These are phyloP conservation scores for Saccharomycopsis selenospora DNA, from an alignment of 805 yeast genomes.

Conservation along the genomic window DNA sequence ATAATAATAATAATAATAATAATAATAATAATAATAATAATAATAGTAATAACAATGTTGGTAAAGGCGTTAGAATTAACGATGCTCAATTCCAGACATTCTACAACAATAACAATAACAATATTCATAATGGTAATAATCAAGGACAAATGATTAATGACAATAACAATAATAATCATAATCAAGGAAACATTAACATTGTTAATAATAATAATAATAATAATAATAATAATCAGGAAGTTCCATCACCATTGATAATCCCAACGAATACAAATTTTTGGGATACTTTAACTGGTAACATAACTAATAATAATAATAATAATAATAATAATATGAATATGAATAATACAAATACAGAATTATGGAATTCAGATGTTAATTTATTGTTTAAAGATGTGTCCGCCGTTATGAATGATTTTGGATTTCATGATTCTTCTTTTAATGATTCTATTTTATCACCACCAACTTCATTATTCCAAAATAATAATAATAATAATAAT, in stretches of 20 bases:
- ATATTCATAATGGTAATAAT: background rate
- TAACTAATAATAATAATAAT: background rate
- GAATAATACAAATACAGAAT: background rate
- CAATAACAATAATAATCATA: too few species aligned
- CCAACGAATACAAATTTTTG: background rate
- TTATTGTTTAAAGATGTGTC: constrained; percentile 18
- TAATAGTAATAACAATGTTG: background rate
- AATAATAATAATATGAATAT: background rate
- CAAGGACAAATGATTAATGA: background rate
- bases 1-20: too few species aligned
- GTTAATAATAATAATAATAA: background rate
- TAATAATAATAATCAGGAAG: background rate
- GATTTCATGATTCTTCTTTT: constrained; percentile 16
- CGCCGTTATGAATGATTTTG: constrained; percentile 20
- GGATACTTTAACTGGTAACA: background rate
- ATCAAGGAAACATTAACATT: too few species aligned
- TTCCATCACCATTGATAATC: background rate
- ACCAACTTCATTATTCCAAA: background rate
- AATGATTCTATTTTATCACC: background rate
- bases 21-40: too few species aligned
- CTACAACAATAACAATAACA: background rate
- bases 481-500: background rate
- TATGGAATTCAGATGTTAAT: constrained; percentile 14
- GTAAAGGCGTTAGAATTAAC: background rate
- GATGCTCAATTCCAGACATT: background rate